Conservation (phyloP, 352 stramenopile species). For the Globisporangium ultimum region DNA sequence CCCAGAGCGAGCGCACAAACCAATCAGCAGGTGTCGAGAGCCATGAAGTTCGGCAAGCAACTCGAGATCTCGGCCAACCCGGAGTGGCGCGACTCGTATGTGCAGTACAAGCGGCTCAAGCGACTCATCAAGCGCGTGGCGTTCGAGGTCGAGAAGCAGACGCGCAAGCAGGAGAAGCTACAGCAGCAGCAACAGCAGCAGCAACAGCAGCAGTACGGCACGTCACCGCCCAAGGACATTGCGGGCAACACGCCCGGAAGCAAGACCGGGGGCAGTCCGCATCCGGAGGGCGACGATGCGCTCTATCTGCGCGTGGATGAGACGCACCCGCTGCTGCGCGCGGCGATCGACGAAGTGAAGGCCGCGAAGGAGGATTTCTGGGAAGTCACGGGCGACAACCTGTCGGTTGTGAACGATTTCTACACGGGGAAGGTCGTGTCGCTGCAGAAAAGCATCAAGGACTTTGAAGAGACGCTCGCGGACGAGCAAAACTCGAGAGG, state of each 20-base stretch:
- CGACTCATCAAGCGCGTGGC: slow-evolving; percentile 88
- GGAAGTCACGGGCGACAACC: slow-evolving; percentile 71
- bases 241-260: not conserved
- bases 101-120: slow-evolving; percentile 92
- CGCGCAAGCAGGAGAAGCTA: slow-evolving; percentile 67
- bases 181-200: slow-evolving; percentile 30
- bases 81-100: slow-evolving; percentile 88
- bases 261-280: slow-evolving; percentile 1
- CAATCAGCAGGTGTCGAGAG: not conserved
- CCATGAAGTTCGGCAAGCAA: slow-evolving; percentile 94
- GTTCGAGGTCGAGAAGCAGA: slow-evolving; percentile 86
- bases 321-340: slow-evolving; percentile 51
- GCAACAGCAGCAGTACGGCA: slow-evolving; percentile 21
- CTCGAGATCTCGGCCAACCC: slow-evolving; percentile 87
- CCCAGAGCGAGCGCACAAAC: too few species aligned
- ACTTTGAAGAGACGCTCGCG: slow-evolving; percentile 67
- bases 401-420: slow-evolving; percentile 86
- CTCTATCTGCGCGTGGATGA: slow-evolving; percentile 56
- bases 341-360: slow-evolving; percentile 55
- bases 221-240: slow-evolving; percentile 8
- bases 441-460: slow-evolving; percentile 60
- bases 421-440: slow-evolving; percentile 68
- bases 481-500: slow-evolving; percentile 71
- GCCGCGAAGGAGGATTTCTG: slow-evolving; percentile 83
- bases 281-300: slow-evolving; percentile 10